phyloP scores from a whole-genome alignment of 352 stramenopile species.

The Globisporangium viniferum region DNA sequence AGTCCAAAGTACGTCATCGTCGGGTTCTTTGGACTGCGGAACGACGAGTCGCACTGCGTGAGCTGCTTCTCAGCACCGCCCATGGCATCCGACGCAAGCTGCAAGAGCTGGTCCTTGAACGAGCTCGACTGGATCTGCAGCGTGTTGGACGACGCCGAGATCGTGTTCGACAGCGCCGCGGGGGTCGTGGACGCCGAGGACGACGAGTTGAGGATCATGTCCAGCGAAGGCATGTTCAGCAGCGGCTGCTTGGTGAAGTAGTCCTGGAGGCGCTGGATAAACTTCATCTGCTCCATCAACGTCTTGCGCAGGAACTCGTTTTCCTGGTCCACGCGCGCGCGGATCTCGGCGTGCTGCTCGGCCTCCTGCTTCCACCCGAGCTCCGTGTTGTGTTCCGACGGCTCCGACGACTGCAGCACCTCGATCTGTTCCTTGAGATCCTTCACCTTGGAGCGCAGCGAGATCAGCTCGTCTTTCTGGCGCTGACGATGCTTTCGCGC shows the following conservation, averaged over 20 bases:
- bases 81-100: slow-evolving; percentile 65
- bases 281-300: slow-evolving; percentile 91
- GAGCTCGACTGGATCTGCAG: slow-evolving; percentile 75
- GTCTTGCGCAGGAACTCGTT: slow-evolving; percentile 89
- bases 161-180: slow-evolving; percentile 63
- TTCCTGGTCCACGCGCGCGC: slow-evolving; percentile 84
- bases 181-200: slow-evolving; percentile 57
- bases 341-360: slow-evolving; percentile 86
- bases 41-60: slow-evolving; percentile 66
- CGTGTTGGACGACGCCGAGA: slow-evolving; percentile 47
- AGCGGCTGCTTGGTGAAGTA: slow-evolving; percentile 90
- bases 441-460: slow-evolving; percentile 84
- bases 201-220: slow-evolving; percentile 83
- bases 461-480: slow-evolving; percentile 87
- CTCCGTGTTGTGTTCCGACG: slow-evolving; percentile 87
- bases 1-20: slow-evolving; percentile 89
- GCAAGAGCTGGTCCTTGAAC: slow-evolving; percentile 75
- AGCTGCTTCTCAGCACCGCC: slow-evolving; percentile 56
- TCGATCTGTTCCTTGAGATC: slow-evolving; percentile 89
- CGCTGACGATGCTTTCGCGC: slow-evolving; percentile 85
- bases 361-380: slow-evolving; percentile 88
- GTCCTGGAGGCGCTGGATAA: slow-evolving; percentile 87
- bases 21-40: slow-evolving; percentile 79
- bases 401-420: slow-evolving; percentile 84
- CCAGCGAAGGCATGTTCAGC: slow-evolving; percentile 85